Evolutionary conservation across 495 filamentous ascomycete species (phyloP).

Genomic region (Tricharina praecox): DNA sequence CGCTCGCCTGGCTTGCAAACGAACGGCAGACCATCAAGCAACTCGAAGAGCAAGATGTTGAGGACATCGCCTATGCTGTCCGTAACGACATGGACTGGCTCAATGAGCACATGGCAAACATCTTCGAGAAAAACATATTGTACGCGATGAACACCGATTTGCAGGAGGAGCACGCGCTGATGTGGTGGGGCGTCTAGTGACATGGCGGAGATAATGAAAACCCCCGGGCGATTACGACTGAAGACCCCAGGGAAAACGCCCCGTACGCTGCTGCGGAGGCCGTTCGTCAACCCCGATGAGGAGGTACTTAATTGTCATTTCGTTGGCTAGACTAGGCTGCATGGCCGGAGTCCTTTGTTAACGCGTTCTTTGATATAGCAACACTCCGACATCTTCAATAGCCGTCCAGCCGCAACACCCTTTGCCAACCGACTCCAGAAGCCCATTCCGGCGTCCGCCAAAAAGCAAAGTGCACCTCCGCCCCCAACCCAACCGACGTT

Average conservation of each 20-base stretch:
- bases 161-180: background rate
- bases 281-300: background rate
- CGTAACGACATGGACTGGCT: slow-evolving; percentile 88
- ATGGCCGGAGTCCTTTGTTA: too few relatives aligned
- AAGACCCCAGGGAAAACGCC: slow-evolving; percentile 87
- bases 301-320: too few relatives aligned
- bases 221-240: slow-evolving; percentile 79
- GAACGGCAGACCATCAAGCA: slow-evolving; percentile 49
- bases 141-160: slow-evolving; percentile 7
- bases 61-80: slow-evolving; percentile 76
- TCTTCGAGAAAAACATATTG: slow-evolving; percentile 65
- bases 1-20: slow-evolving; percentile 47
- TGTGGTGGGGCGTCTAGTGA: slow-evolving; percentile 41
- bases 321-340: too few relatives aligned
- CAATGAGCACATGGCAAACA: slow-evolving; percentile 91
- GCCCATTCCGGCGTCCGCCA: slow-evolving; percentile 13
- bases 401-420: slow-evolving; percentile 32
- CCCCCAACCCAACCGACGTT: background rate
- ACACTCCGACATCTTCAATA: slow-evolving; percentile 59
- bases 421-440: slow-evolving; percentile 32
- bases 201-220: slow-evolving; percentile 86
- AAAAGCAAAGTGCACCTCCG: slow-evolving; percentile 6
- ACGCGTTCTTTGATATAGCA: slow-evolving; percentile 41
- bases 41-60: slow-evolving; percentile 53
- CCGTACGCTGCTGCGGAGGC: background rate